Base-by-base conservation (phyloP, 1,284 basidiomycete genomes). In the Jaminaea rosea region DNA sequence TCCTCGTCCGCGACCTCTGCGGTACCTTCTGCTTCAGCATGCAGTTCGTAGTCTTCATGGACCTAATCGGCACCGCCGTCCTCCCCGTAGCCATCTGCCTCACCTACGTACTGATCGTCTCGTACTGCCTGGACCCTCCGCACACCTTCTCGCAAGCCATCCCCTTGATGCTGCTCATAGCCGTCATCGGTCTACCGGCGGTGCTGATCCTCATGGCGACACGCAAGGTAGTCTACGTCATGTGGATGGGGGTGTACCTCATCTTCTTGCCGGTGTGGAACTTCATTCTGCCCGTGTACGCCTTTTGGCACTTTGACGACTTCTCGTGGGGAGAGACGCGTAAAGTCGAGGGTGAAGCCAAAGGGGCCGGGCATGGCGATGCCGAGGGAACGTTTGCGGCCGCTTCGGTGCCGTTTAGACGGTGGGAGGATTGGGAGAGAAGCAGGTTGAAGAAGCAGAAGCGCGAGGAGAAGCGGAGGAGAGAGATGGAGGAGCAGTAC, bases 371-470 rank as follows among this genome's bases (percentile, higher is more conserved):
- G 7, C 90, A 94, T 67, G 87, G 82, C 23, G 81, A 80, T 17
- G 83, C 83, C 27, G 81, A 79, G 45, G 78, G 77, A 4, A 65
- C 75, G 4, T 77, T 79, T 39, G 78, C 81, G 44, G 83, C 81
- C 1, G 77, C 79, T 37, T 81, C 80, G 0, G 83, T 98, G 24
- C 91, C 94, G 0, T 77, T 97, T 68, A 83, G 94, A 32, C 81
- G 92, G 52, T 99, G 94, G 94, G 92, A 98, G 76, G 94, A 98
- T 69, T 99, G 94, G 94, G 94, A 99, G 75, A 83, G 91, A 34
- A 93, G 88, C n/a, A 82, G 93, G 29, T 78, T 97, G 48, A 86
- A 92, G 55, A 97, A 97, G 77, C 66, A 91, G 39, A 84, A 83
- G 61, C 84, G 94, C 3, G 92, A 96, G 69, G 91, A 94, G 69